Conservation (phyloP, 2,329 filamentous ascomycete species). For the Paracamarosporium sp. region DNA sequence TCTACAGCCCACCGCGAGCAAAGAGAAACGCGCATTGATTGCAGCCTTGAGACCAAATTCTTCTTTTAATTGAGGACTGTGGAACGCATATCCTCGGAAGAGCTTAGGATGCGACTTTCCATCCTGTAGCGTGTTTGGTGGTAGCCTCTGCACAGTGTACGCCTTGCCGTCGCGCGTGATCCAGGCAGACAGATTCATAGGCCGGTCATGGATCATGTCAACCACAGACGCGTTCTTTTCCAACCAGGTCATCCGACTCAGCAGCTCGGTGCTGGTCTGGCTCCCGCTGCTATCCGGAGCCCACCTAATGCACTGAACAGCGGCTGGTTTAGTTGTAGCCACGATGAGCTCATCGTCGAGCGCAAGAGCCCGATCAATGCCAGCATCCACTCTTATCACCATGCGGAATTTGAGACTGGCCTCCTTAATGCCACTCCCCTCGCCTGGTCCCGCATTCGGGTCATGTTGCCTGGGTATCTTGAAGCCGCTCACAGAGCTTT, state of each 20-base stretch:
- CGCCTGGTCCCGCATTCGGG: conserved; percentile 71
- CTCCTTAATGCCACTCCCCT: conserved; percentile 82
- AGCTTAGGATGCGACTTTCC: conserved; percentile 65
- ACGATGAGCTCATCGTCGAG: conserved; percentile 93
- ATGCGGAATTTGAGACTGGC: conserved; percentile 92
- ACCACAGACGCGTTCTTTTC: conserved; percentile 76
- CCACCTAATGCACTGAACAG: conserved; percentile 98
- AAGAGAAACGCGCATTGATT: conserved; percentile 93
- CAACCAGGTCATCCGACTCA: conserved; percentile 87
- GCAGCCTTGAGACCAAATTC: conserved; percentile 75
- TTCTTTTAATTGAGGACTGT: conserved; percentile 67
- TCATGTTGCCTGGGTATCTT: conserved; percentile 47
- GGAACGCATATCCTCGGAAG: conserved; percentile 92
- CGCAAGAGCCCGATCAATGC: conserved; percentile 85
- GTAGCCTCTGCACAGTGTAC: conserved; percentile 83
- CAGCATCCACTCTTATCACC: conserved; percentile 97
- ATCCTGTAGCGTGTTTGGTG: conserved; percentile 43
- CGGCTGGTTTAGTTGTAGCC: conserved; percentile 87
- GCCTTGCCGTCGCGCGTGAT: conserved; percentile 85
- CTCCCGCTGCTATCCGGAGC: conserved; percentile 79
- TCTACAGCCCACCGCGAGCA: conserved; percentile 84
- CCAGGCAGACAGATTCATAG: conserved; percentile 96
- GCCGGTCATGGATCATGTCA: conserved; percentile 92
- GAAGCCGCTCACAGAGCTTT: conserved; percentile 52
- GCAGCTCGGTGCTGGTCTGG: conserved; percentile 88